Evolutionary conservation across 176 grass and related monocot genomes (phyloP).

Genomic region (Phoenix roebelenii): DNA sequence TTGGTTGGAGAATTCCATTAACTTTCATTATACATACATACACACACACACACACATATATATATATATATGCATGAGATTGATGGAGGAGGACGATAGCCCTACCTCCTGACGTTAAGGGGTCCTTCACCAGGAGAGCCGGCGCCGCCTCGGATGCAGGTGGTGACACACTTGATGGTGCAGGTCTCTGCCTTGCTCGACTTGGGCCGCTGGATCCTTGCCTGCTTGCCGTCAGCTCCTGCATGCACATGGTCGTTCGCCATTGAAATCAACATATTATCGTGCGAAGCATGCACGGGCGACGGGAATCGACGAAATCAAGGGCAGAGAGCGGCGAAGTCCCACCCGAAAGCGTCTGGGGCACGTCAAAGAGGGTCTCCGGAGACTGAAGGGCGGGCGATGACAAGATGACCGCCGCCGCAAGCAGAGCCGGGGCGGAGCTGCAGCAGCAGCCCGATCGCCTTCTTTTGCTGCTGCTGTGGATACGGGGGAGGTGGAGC

Average conservation of each 20-base stretch:
- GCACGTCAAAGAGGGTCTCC: constrained; percentile 33
- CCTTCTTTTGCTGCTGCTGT: neutral
- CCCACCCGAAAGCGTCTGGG: constrained; percentile 33
- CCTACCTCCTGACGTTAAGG: constrained; percentile 49
- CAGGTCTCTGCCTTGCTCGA: constrained; percentile 35
- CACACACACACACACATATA: too few species aligned
- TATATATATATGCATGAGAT: too few species aligned
- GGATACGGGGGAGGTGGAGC: neutral
- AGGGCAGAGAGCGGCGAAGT: neutral
- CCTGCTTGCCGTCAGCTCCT: constrained; percentile 35
- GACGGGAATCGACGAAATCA: neutral
- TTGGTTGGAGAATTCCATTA: too few species aligned
- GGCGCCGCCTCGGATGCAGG: constrained; percentile 67
- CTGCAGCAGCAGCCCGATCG: neutral
- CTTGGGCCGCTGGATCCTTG: constrained; percentile 34
- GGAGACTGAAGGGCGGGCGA: neutral
- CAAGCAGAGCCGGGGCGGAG: constrained; percentile 4
- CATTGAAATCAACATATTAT: neutral
- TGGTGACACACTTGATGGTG: constrained; percentile 65
- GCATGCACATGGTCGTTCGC: neutral
- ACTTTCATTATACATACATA: too few species aligned
- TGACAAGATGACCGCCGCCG: constrained; percentile 12
- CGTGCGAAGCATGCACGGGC: neutral
- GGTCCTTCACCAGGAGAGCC: constrained; percentile 59
- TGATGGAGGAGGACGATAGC: neutral